Evolutionary conservation across 208 protist species (phyloP), one percentile per base, ranked within the genome.

Genomic region (Tritrichomonas musculus): DNA sequence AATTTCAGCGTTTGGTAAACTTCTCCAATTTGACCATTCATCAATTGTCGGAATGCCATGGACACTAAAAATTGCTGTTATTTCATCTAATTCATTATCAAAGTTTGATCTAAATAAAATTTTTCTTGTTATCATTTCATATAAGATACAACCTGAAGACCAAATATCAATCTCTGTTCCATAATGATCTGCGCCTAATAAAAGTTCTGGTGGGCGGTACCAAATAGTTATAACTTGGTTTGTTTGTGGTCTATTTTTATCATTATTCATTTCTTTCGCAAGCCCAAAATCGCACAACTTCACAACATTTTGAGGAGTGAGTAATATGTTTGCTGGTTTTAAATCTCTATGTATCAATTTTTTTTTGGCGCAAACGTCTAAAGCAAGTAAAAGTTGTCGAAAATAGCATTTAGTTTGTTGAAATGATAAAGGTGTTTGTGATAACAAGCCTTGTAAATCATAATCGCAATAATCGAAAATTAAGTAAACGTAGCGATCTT

Each of bases 41-140:
- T 13, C 64, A 25, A 57, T 14, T 33, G 9, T 60, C 2, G 77
- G 77, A 8, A 88, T 33, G 17, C 77, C 77, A 57, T 17, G 17
- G 20, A 88, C 47, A n/a, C 47, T 0, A 47, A 88, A 88, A 39
- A 88, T 88, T 9, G 77, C 77, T 39, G 44, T 13, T 22, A 88
- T 25, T 49, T 88, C 41, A 36, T 88, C 41, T 14, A 5, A 20
- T 88, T 88, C 77, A 47, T 49, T 25, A 57, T 88, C 77, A 0
- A 57, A 22, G 27, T 88, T n/a, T 57, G 77, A 88, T 39, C 77
- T 25, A 30, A 88, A 88, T 39, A 88, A 57, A 57, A 88, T 47
- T 88, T 88, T 47, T n/a, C 30, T 44, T n/a, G 77, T 88, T 13
- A 93, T 93, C 88, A 93, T 93, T 93, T 93, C 88, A 55, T 65